Evolutionary conservation across 768 basidiomycete genomes (phyloP).

Genomic region (Lactarius sp.): DNA sequence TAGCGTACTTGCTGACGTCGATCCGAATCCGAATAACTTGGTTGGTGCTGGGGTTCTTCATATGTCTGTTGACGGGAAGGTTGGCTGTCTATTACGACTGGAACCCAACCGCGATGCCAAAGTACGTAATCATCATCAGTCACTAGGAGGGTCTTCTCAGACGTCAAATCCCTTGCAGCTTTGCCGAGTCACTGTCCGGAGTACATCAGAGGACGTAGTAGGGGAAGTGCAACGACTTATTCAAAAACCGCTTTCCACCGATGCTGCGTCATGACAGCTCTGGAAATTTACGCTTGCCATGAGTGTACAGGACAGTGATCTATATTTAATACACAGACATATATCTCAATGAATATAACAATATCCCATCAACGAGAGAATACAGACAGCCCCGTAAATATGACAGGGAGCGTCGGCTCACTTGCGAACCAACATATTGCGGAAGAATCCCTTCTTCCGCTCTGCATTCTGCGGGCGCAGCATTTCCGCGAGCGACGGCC

Average conservation of each 20-base stretch:
- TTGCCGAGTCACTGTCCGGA: constrained; percentile 89
- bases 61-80: constrained; percentile 86
- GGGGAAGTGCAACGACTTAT: constrained; percentile 56
- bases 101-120: constrained; percentile 97
- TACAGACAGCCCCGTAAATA: neutral
- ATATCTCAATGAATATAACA: constrained; percentile 23
- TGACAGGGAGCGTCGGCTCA: constrained; percentile 22
- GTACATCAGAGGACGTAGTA: constrained; percentile 90
- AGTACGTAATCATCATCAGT: constrained; percentile 41
- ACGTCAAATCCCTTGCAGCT: constrained; percentile 45
- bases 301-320: constrained; percentile 6
- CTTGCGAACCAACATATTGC: constrained; percentile 38
- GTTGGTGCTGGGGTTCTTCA: constrained; percentile 97
- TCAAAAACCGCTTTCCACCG: constrained; percentile 37
- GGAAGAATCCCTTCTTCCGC: constrained; percentile 40
- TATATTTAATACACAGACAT: constrained; percentile 20
- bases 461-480: constrained; percentile 22
- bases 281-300: neutral
- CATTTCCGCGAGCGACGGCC: neutral
- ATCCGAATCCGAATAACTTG: constrained; percentile 90
- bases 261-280: constrained; percentile 26
- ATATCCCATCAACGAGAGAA: constrained; percentile 10
- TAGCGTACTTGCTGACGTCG: constrained; percentile 75
- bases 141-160: neutral
- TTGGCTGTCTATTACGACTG: constrained; percentile 87